phyloP scores from a whole-genome alignment of 148 eudicot species.

The Hydrangea macrophylla region DNA sequence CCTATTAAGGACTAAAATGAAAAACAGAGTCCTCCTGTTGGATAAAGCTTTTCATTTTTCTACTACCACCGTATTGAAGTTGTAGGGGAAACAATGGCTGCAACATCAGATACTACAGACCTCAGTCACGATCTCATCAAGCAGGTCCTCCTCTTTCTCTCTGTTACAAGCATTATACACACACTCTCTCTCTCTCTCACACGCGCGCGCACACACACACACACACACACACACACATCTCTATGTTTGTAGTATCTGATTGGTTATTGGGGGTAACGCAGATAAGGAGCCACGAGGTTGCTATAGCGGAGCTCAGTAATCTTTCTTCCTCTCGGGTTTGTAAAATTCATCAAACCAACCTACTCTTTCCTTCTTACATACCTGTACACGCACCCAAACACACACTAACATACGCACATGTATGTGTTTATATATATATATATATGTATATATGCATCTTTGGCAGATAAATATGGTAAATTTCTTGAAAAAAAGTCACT shows the following conservation, averaged over 20 bases:
- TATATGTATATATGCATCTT: neutral
- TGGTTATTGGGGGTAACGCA: conserved; percentile 7
- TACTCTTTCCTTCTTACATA: neutral
- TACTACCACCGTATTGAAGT: no score
- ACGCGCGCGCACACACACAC: no score
- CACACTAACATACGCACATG: neutral
- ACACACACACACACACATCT: neutral
- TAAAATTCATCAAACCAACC: neutral
- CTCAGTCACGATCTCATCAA: neutral
- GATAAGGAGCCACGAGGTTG: conserved; percentile 68
- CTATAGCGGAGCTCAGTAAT: conserved; percentile 62
- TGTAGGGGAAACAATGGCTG: conserved; percentile 3
- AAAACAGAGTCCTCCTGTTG: no score
- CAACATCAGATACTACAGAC: neutral
- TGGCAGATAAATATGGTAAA: neutral
- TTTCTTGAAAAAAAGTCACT: neutral
- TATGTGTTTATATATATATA: neutral
- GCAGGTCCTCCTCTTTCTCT: conserved; percentile 2
- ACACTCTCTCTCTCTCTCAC: neutral
- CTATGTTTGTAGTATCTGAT: neutral
- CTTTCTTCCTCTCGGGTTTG: conserved; percentile 58
- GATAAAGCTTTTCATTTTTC: no score
- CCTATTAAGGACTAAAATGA: no score
- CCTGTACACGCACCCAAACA: neutral
- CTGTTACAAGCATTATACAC: no score